These are phyloP conservation scores for Calcarisporium arbuscula DNA, from an alignment of 2,329 filamentous ascomycete genomes.

Conservation along the genomic window DNA sequence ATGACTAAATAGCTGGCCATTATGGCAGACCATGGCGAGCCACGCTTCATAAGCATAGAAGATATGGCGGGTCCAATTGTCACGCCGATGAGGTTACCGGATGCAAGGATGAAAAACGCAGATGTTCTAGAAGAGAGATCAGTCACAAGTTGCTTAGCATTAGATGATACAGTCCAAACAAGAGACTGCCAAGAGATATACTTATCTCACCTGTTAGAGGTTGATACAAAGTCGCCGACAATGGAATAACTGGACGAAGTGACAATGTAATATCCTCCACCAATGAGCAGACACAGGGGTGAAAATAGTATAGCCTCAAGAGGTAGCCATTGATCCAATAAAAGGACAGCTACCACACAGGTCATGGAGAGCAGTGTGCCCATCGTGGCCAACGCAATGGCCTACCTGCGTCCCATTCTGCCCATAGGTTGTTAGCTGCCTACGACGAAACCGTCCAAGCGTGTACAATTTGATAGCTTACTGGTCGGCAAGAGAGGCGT, in stretches of 20 bases:
- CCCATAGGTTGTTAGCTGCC: too few species aligned
- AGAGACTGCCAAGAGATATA: too few species aligned
- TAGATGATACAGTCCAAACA: too few species aligned
- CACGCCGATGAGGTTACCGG: conserved; percentile 6
- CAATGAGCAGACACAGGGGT: conserved; percentile 11
- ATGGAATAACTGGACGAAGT: conserved; percentile 15
- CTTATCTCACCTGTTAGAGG: conserved; percentile 4
- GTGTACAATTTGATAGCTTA: too few species aligned
- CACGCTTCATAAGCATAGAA: conserved; percentile 7
- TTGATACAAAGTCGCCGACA: conserved; percentile 12
- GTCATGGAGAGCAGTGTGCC: conserved; percentile 2
- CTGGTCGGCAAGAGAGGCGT: conserved; percentile 7
- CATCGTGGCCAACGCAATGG: conserved; percentile 5
- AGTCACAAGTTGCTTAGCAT: neutral
- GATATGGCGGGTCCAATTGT: conserved; percentile 7
- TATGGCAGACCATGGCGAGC: conserved; percentile 7
- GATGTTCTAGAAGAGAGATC: conserved; percentile 1
- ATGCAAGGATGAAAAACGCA: conserved; percentile 5
- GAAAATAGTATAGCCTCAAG: conserved; percentile 6
- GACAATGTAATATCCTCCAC: conserved; percentile 13
- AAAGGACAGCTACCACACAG: conserved; percentile 6
- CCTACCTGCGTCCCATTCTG: conserved; percentile 7
- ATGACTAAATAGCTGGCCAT: conserved; percentile 5
- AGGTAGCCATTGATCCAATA: conserved; percentile 2
- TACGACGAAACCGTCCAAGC: too few species aligned